Evolutionary conservation across 2,329 filamentous ascomycete genomes (phyloP).

Genomic region (Capronia epimyces): DNA sequence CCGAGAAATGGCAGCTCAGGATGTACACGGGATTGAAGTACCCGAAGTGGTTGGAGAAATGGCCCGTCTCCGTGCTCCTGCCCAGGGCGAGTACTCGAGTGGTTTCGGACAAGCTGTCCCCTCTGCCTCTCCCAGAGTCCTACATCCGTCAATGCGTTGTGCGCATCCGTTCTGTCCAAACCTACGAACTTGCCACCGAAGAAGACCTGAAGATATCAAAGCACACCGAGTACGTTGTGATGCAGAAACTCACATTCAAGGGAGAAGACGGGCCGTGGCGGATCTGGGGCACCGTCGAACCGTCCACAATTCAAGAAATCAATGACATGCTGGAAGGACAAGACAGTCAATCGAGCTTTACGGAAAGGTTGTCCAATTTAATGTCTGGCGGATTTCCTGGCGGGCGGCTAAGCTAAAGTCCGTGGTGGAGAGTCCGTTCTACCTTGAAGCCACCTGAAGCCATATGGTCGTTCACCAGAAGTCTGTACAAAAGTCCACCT

Average conservation of each 20-base stretch:
- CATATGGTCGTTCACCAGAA: too few species aligned
- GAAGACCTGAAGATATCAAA: neutral
- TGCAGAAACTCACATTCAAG: conserved; percentile 43
- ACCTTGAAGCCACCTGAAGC: too few species aligned
- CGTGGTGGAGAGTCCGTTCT: too few species aligned
- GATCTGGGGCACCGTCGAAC: conserved; percentile 42
- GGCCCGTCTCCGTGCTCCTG: conserved; percentile 35
- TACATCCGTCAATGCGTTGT: conserved; percentile 39
- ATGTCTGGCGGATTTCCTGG: neutral
- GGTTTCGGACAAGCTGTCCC: conserved; percentile 39
- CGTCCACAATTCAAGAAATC: conserved; percentile 18
- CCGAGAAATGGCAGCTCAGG: conserved; percentile 11
- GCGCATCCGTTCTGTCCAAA: conserved; percentile 38
- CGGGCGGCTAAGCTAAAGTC: neutral
- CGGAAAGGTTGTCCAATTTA: neutral
- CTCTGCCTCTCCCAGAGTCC: conserved; percentile 39
- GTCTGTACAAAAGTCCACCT: too few species aligned
- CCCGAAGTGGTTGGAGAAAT: conserved; percentile 26
- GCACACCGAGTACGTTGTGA: conserved; percentile 46
- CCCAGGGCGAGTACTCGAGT: conserved; percentile 34
- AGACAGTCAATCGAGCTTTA: conserved; percentile 4
- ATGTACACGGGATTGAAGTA: conserved; percentile 32
- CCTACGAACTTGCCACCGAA: conserved; percentile 26
- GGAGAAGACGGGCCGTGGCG: conserved; percentile 44
- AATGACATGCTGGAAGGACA: conserved; percentile 15